Percentiles rank a stretch among this genome's conserved stretches.
Evolutionary conservation across 2,329 filamentous ascomycete genomes (phyloP).

Genomic region (Fusarium verrucosum): DNA sequence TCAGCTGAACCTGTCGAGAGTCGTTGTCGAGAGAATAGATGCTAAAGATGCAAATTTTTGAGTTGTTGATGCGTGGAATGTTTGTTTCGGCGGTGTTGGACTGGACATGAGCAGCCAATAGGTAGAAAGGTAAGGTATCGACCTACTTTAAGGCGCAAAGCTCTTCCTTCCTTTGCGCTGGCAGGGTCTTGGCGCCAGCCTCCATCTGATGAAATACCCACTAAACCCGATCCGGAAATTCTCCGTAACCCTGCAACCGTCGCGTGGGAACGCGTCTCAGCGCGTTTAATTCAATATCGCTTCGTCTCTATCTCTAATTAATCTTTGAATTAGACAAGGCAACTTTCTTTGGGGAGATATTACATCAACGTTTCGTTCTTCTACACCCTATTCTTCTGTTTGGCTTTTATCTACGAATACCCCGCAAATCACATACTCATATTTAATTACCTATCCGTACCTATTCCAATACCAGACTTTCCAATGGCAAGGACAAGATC

Average conservation of each 20-base stretch:
- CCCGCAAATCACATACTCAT: neutral
- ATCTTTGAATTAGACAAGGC: neutral
- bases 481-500: slow-evolving; percentile 63
- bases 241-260: slow-evolving; percentile 16
- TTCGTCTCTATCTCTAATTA: slow-evolving; percentile 1
- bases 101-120: slow-evolving; percentile 11
- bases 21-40: slow-evolving; percentile 15
- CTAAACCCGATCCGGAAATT: slow-evolving; percentile 15
- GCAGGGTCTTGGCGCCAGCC: slow-evolving; percentile 15
- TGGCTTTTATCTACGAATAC: neutral
- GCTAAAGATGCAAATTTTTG: slow-evolving; percentile 18
- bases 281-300: slow-evolving; percentile 22
- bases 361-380: neutral
- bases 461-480: neutral
- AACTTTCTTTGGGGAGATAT: slow-evolving; percentile 1
- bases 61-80: slow-evolving; percentile 35
- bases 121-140: too few species aligned
- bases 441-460: slow-evolving; percentile 1
- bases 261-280: slow-evolving; percentile 33
- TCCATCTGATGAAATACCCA: neutral
- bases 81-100: slow-evolving; percentile 16
- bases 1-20: slow-evolving; percentile 14
- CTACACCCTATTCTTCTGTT: neutral
- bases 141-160: slow-evolving; percentile 1
- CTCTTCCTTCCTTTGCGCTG: neutral